Evolutionary conservation across 2,329 filamentous ascomycete genomes (phyloP).

Genomic region (Arthrobotrys musiformis): DNA sequence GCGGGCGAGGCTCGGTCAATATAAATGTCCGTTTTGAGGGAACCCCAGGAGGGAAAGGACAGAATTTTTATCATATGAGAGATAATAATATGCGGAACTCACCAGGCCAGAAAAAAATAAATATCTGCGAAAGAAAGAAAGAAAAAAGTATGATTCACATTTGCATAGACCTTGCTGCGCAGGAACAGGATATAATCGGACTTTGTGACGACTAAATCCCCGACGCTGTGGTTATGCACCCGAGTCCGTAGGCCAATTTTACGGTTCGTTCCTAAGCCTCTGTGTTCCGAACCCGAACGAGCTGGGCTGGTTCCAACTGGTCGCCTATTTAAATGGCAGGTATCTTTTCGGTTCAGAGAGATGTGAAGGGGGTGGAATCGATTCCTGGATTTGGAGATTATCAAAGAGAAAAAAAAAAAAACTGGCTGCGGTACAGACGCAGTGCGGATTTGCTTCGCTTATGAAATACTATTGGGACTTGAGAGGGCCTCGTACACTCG

Average conservation of each 20-base stretch:
- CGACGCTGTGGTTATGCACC: constrained; percentile 46
- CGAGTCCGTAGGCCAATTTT: constrained; percentile 38
- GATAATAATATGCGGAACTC: constrained; percentile 24
- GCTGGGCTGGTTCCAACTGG: constrained; percentile 16
- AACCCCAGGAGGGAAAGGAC: constrained; percentile 22
- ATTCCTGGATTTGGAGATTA: constrained; percentile 45
- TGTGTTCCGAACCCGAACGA: constrained; percentile 6
- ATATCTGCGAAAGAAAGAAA: constrained; percentile 5
- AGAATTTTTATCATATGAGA: constrained; percentile 33
- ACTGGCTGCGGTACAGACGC: too few relatives aligned
- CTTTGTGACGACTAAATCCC: constrained; percentile 53
- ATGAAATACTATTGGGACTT: constrained; percentile 3
- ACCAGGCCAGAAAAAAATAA: constrained; percentile 30
- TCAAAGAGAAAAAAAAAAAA: constrained; percentile 5
- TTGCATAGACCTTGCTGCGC: constrained; percentile 42
- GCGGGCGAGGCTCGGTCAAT: constrained; percentile 22
- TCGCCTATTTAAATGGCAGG: constrained; percentile 41
- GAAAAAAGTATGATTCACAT: constrained; percentile 51
- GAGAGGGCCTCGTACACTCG: not conserved
- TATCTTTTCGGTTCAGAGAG: constrained; percentile 16
- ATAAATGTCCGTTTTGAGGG: constrained; percentile 39
- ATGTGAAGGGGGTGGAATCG: constrained; percentile 39
- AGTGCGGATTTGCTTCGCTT: constrained; percentile 44
- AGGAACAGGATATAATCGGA: constrained; percentile 52
- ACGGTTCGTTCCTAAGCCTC: constrained; percentile 15